These are phyloP conservation scores for Phytopythium helicoides DNA, from an alignment of 352 stramenopile genomes.

Conservation along the genomic window DNA sequence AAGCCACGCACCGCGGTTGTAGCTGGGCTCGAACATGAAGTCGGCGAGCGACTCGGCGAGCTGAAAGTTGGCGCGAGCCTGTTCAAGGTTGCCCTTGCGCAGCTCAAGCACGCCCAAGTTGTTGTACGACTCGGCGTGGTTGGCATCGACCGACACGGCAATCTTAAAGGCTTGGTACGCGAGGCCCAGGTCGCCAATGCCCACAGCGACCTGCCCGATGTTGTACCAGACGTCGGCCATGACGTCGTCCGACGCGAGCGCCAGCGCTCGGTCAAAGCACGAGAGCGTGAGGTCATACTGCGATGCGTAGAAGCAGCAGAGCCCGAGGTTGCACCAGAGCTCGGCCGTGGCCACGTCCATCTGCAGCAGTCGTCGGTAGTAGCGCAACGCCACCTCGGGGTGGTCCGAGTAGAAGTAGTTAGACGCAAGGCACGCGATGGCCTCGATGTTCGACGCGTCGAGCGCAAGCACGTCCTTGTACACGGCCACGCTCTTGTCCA, in stretches of 20 bases:
- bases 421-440: slow-evolving; percentile 89
- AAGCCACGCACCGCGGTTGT: slow-evolving; percentile 76
- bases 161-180: slow-evolving; percentile 95
- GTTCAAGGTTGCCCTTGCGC: slow-evolving; percentile 86
- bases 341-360: slow-evolving; percentile 91
- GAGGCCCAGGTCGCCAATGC: slow-evolving; percentile 90
- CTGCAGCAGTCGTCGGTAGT: slow-evolving; percentile 92
- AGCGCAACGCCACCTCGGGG: slow-evolving; percentile 89
- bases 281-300: slow-evolving; percentile 95
- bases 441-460: slow-evolving; percentile 90
- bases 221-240: slow-evolving; percentile 96
- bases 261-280: slow-evolving; percentile 91
- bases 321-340: slow-evolving; percentile 94
- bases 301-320: slow-evolving; percentile 93
- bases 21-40: slow-evolving; percentile 91
- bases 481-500: slow-evolving; percentile 62
- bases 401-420: slow-evolving; percentile 95
- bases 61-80: slow-evolving; percentile 82
- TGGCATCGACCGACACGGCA: slow-evolving; percentile 86
- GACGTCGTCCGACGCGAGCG: slow-evolving; percentile 85
- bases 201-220: slow-evolving; percentile 90
- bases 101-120: slow-evolving; percentile 91
- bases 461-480: slow-evolving; percentile 90
- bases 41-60: slow-evolving; percentile 73
- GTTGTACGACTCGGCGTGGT: slow-evolving; percentile 91